Percentiles rank a stretch among this genome's conserved stretches.
Evolutionary conservation across 2,329 filamentous ascomycete species (phyloP).

Genomic region (Aaosphaeria pasadenensis): DNA sequence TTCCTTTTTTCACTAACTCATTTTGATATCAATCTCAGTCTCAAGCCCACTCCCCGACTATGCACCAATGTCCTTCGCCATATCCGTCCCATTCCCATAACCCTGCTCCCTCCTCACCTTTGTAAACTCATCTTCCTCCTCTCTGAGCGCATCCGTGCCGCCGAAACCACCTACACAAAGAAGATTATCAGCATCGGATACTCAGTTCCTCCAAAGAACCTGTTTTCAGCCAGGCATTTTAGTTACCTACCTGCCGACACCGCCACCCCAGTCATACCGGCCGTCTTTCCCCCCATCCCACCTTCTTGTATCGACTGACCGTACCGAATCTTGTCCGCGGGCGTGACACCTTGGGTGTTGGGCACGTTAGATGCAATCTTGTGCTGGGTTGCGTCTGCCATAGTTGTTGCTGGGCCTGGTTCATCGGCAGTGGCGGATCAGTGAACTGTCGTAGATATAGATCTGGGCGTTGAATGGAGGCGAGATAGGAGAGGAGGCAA

Average conservation of each 20-base stretch:
- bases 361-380: conserved; percentile 38
- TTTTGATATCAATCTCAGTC: conserved; percentile 44
- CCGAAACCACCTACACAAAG: background rate
- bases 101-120: conserved; percentile 50
- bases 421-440: background rate
- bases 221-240: conserved; percentile 34
- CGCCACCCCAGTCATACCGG: conserved; percentile 32
- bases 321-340: conserved; percentile 53
- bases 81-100: conserved; percentile 50
- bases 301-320: conserved; percentile 56
- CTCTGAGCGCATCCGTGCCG: conserved; percentile 18
- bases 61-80: conserved; percentile 50
- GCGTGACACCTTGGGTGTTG: conserved; percentile 38
- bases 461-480: conserved; percentile 1
- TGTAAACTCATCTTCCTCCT: conserved; percentile 34
- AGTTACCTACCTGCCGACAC: conserved; percentile 39
- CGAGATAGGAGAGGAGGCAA: background rate
- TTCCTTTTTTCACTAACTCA: conserved; percentile 47
- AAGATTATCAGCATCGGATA: too few relatives aligned
- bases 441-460: background rate
- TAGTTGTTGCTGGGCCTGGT: conserved; percentile 7
- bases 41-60: conserved; percentile 52
- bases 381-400: conserved; percentile 5
- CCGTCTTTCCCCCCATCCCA: conserved; percentile 55
- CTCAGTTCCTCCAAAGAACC: conserved; percentile 20